Percentiles rank a stretch among this genome's conserved stretches.
These are phyloP conservation scores for Somion occarium DNA, from an alignment of 1,284 basidiomycete species.

Conservation along the genomic window DNA sequence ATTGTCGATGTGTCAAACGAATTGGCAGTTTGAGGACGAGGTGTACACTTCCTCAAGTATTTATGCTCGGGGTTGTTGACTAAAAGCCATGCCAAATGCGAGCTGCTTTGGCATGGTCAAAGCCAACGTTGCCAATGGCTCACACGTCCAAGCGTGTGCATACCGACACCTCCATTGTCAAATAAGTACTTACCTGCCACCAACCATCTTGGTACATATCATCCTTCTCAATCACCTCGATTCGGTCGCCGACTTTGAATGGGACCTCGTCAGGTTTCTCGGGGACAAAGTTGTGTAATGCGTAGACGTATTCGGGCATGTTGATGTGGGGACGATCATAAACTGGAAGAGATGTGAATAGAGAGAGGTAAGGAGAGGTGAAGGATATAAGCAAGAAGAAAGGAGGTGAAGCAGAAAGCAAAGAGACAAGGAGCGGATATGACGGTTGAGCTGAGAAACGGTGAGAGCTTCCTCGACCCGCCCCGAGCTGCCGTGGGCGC, in stretches of 20 bases:
- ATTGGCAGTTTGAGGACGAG: neutral
- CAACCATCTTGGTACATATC: constrained; percentile 96
- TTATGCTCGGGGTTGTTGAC: neutral
- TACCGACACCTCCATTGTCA: too few relatives aligned
- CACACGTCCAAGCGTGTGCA: neutral
- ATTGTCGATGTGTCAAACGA: constrained; percentile 5
- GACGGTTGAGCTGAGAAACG: constrained; percentile 1
- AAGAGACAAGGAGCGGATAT: neutral
- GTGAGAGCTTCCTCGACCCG: constrained; percentile 1
- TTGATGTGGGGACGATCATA: neutral
- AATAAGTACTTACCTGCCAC: constrained; percentile 86
- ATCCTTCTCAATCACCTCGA: constrained; percentile 90
- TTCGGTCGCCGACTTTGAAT: constrained; percentile 83
- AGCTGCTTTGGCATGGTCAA: neutral
- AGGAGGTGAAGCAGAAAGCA: neutral
- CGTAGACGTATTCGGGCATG: constrained; percentile 65
- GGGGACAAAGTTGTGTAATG: constrained; percentile 81
- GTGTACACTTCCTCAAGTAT: neutral
- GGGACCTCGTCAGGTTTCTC: constrained; percentile 94
- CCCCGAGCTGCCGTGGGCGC: neutral
- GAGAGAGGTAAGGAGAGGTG: neutral
- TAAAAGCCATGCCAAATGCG: neutral
- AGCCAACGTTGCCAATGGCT: neutral
- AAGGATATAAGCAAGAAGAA: neutral
- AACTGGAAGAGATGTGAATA: neutral